Conservation (phyloP, 495 filamentous ascomycete genomes). For the Neurospora sp. region DNA sequence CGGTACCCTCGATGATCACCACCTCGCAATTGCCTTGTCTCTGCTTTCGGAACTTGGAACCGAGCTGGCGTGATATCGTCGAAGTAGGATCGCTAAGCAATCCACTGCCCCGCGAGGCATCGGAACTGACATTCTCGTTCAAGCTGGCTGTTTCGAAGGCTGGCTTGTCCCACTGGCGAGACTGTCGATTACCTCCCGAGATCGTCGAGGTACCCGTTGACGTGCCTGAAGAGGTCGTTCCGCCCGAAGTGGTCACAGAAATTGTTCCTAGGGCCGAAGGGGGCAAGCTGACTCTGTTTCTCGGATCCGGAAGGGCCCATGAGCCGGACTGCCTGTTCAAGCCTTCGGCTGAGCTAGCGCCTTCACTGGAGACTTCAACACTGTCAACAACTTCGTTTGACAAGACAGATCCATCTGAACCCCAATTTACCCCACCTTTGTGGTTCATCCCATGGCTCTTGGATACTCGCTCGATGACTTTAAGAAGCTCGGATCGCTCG, state of each 20-base stretch:
- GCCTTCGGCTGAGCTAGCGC: slow-evolving; percentile 38
- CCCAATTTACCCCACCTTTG: slow-evolving; percentile 33
- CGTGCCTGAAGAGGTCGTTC: slow-evolving; percentile 25
- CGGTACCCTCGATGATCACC: slow-evolving; percentile 62
- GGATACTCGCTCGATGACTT: slow-evolving; percentile 61
- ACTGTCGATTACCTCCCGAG: slow-evolving; percentile 12
- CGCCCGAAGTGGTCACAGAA: slow-evolving; percentile 22
- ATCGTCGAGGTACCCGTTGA: slow-evolving; percentile 26
- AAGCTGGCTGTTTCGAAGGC: not conserved
- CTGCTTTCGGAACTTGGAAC: slow-evolving; percentile 50
- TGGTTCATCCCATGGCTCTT: slow-evolving; percentile 44
- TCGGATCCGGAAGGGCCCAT: slow-evolving; percentile 37
- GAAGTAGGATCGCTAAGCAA: slow-evolving; percentile 22
- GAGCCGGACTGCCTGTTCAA: slow-evolving; percentile 24
- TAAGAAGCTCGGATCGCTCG: slow-evolving; percentile 58
- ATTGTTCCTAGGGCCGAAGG: slow-evolving; percentile 20
- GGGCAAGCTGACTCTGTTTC: slow-evolving; percentile 29
- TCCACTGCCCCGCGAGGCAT: slow-evolving; percentile 20
- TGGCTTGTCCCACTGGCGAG: slow-evolving; percentile 27
- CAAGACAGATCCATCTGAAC: slow-evolving; percentile 44
- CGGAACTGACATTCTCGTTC: slow-evolving; percentile 20
- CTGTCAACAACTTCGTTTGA: slow-evolving; percentile 47
- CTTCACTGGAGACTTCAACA: slow-evolving; percentile 40
- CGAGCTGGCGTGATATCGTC: slow-evolving; percentile 34
- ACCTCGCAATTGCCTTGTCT: slow-evolving; percentile 65